Percentiles rank a stretch among this genome's conserved stretches.
Evolutionary conservation across 495 filamentous ascomycete species (phyloP).

Genomic region (Neurospora cerealis): DNA sequence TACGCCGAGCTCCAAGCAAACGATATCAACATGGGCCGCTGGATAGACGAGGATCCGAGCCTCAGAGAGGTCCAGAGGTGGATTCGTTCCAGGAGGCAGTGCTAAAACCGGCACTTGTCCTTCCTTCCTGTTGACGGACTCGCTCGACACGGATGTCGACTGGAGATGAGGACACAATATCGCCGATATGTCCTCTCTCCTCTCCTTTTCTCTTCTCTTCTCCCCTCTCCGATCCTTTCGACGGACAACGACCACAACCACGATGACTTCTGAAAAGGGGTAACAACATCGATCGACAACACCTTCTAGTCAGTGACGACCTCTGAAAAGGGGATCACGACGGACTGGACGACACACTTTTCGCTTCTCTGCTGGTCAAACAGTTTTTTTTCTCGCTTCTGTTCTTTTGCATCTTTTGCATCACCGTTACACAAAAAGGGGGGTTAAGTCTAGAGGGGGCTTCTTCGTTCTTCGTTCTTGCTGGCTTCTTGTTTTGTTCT

Average conservation of each 20-base stretch:
- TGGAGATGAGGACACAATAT: neutral
- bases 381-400: neutral
- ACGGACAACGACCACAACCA: too few species aligned
- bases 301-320: too few species aligned
- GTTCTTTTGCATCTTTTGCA: neutral
- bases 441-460: neutral
- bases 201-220: neutral
- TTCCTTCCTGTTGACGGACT: too few species aligned
- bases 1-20: conserved; percentile 53
- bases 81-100: conserved; percentile 29
- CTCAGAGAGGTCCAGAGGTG: conserved; percentile 41
- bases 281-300: too few species aligned
- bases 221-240: neutral
- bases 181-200: neutral
- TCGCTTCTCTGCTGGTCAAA: neutral
- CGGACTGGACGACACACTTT: neutral
- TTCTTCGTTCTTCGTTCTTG: neutral
- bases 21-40: conserved; percentile 59
- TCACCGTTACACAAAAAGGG: neutral
- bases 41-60: conserved; percentile 63
- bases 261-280: too few species aligned
- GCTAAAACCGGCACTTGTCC: neutral
- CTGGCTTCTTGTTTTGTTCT: neutral
- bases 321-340: too few species aligned
- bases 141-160: too few species aligned